phyloP scores from a whole-genome alignment of 331 rosid species.

The Pyracantha coccinea region DNA sequence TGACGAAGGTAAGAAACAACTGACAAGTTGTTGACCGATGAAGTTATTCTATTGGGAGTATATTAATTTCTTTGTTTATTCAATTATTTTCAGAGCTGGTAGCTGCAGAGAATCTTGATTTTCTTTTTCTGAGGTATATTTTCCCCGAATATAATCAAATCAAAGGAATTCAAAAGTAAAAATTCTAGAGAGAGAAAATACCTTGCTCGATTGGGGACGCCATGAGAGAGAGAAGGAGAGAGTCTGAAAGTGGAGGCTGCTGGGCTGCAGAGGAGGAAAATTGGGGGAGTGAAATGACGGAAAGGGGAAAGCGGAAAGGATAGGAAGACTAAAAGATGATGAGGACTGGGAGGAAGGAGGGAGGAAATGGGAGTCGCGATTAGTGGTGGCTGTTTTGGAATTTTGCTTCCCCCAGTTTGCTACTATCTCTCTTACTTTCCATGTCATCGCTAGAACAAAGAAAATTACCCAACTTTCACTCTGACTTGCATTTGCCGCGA shows the following conservation, averaged over 20 bases:
- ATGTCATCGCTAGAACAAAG: not conserved
- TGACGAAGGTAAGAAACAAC: not conserved
- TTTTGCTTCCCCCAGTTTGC: not conserved
- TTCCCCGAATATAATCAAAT: not conserved
- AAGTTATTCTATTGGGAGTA: not conserved
- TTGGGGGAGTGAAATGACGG: not conserved
- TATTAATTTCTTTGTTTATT: not conserved
- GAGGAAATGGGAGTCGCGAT: not conserved
- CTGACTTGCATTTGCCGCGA: no score
- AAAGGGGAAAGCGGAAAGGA: not conserved
- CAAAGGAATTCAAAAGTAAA: not conserved
- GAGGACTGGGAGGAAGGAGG: constrained; percentile 12
- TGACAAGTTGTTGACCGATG: not conserved
- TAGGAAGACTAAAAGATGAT: not conserved
- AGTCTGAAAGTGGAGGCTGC: not conserved
- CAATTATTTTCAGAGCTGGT: not conserved
- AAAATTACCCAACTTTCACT: not conserved
- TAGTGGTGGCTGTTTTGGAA: not conserved
- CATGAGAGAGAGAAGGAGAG: constrained; percentile 4
- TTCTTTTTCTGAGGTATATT: not conserved
- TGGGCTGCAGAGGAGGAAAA: not conserved
- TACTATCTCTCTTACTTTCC: not conserved
- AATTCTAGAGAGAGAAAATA: not conserved
- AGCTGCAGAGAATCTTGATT: not conserved
- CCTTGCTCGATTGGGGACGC: constrained; percentile 19